A percentile compares a stretch with the other conserved stretches of the same genome.
These are phyloP conservation scores for Gamsiella multidivaricata DNA, from an alignment of 192 early-diverging fungal species.

Conservation along the genomic window DNA sequence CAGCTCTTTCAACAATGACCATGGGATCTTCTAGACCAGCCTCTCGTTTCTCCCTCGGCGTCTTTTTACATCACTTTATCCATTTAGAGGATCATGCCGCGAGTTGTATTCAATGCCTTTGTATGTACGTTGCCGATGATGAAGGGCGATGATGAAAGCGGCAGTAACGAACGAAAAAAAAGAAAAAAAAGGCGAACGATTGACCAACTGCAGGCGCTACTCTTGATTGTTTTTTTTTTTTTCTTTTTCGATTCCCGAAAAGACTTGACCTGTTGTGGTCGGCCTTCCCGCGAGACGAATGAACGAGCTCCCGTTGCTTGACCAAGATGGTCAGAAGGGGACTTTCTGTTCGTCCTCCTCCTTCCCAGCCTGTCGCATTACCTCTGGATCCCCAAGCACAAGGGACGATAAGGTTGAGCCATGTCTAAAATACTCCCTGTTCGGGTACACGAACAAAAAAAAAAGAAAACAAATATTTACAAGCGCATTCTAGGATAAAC, in stretches of 20 bases:
- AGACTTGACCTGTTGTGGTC: background rate
- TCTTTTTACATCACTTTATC: background rate
- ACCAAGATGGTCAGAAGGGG: background rate
- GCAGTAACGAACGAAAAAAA: too few relatives aligned
- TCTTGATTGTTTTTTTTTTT: too few relatives aligned
- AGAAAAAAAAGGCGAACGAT: background rate
- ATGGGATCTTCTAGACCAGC: background rate
- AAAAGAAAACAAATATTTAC: too few relatives aligned
- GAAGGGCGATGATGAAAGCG: background rate
- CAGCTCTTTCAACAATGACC: too few relatives aligned
- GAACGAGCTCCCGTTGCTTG: background rate
- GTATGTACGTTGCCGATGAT: background rate
- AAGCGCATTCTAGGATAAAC: too few relatives aligned
- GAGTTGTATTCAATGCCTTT: background rate
- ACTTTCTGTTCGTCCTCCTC: too few relatives aligned
- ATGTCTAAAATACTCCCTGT: background rate
- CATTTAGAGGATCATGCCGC: background rate
- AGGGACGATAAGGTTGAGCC: too few relatives aligned
- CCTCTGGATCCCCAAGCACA: too few relatives aligned
- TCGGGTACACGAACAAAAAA: too few relatives aligned
- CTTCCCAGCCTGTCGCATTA: too few relatives aligned
- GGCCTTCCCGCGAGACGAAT: background rate
- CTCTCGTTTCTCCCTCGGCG: background rate
- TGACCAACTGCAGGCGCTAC: too few relatives aligned
- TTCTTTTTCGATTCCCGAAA: constrained; percentile 22